A percentile compares a stretch with the other conserved stretches of the same genome.
phyloP scores from a whole-genome alignment of 2,329 filamentous ascomycete species.

The Penicillium sp. region DNA sequence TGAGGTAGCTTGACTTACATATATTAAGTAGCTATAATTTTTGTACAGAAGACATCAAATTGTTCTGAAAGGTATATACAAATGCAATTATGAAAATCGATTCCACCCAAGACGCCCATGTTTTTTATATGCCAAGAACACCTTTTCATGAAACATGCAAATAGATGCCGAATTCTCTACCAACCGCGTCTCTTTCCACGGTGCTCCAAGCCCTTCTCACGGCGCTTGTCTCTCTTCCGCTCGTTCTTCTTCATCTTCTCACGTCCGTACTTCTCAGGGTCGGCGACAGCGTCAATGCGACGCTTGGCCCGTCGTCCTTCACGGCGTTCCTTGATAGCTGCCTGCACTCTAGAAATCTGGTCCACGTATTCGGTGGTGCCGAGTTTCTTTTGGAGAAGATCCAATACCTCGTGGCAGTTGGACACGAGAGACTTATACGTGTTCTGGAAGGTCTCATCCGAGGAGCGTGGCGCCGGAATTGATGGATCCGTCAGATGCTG shows the following conservation, averaged over 20 bases:
- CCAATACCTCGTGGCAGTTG: slow-evolving; percentile 74
- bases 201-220: slow-evolving; percentile 72
- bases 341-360: slow-evolving; percentile 69
- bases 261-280: slow-evolving; percentile 73
- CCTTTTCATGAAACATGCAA: slow-evolving; percentile 19
- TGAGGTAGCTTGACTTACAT: slow-evolving; percentile 1
- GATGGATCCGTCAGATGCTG: slow-evolving; percentile 80
- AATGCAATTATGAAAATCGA: slow-evolving; percentile 13
- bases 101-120: slow-evolving; percentile 22
- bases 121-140: slow-evolving; percentile 26
- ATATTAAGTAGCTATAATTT: not conserved
- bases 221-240: slow-evolving; percentile 78
- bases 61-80: slow-evolving; percentile 28
- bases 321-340: slow-evolving; percentile 68
- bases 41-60: slow-evolving; percentile 22
- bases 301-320: slow-evolving; percentile 78
- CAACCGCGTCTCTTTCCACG: slow-evolving; percentile 70
- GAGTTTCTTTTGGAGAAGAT: slow-evolving; percentile 77
- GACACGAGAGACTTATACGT: slow-evolving; percentile 69
- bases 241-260: slow-evolving; percentile 83
- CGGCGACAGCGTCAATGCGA: slow-evolving; percentile 79
- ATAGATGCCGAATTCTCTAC: slow-evolving; percentile 40
- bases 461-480: slow-evolving; percentile 69
- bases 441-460: slow-evolving; percentile 66
- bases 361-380: slow-evolving; percentile 78